Percentiles rank a stretch among this genome's conserved stretches.
phyloP scores from a whole-genome alignment of 164 flowering plant genomes.

The Macadamia tetraphylla region DNA sequence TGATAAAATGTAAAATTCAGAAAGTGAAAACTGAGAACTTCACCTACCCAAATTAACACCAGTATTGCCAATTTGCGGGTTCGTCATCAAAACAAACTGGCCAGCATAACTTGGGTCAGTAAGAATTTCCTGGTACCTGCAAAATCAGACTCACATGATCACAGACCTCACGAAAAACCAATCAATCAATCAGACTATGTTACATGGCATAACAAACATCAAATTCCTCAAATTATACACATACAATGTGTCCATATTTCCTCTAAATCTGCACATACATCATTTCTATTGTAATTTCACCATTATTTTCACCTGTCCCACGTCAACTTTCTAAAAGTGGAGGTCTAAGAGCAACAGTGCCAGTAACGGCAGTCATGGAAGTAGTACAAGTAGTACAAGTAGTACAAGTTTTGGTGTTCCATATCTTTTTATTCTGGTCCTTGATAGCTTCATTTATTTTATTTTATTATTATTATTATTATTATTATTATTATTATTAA shows the following conservation, averaged over 20 bases:
- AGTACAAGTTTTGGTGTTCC: too few species aligned
- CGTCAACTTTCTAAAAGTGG: too few species aligned
- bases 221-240: background rate
- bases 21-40: background rate
- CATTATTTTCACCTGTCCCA: too few species aligned
- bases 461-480: too few species aligned
- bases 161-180: background rate
- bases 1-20: background rate
- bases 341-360: too few species aligned
- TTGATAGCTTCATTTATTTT: too few species aligned
- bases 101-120: slow-evolving; percentile 95
- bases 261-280: too few species aligned
- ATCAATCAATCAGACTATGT: background rate
- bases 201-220: background rate
- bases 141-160: slow-evolving; percentile 9
- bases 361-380: too few species aligned
- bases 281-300: too few species aligned
- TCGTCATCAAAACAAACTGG: slow-evolving; percentile 86
- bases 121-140: slow-evolving; percentile 82
- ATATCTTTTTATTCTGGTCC: too few species aligned
- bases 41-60: slow-evolving; percentile 75
- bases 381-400: too few species aligned
- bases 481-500: too few species aligned
- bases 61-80: slow-evolving; percentile 87
- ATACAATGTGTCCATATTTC: background rate